Base-by-base conservation (phyloP, 495 filamentous ascomycete species). In the Corynascus novoguineensis region DNA sequence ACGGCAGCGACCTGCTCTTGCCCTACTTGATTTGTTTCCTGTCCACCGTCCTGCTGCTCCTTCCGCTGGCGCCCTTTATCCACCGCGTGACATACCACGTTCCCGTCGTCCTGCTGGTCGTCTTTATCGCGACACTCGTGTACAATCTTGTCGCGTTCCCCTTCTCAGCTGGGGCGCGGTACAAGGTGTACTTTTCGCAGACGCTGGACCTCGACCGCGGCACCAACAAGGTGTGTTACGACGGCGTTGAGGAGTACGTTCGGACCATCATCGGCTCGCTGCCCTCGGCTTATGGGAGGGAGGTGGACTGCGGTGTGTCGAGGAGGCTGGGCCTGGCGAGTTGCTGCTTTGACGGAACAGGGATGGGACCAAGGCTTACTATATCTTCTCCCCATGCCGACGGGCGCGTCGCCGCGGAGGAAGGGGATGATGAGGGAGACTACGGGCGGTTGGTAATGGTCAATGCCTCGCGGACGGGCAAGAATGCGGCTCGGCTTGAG, bases 61-160 rank as follows among this genome's bases (percentile, higher is more conserved):
- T 88, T 4, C 93, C 93, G 0, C 72, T 88, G 14, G 77, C 83
- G 0, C 93, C 93, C 0, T 96, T 92, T 63, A 80, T 95, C 21
- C 92, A 97, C 69, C 86, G 92, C 29, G 83, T 89, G 61, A 89
- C 85, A 11, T 86, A 87, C 62, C 89, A 95, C 57, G 74, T 97
- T 32, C 92, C 93, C 4, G 68, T 85, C 0, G 83, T 92, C 60
- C 66, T 96, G 21, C 76, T 95, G 45, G 68, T 86, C 9, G 73
- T 97, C 28, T 88, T 90, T 57, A 58, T 82, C 38, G 88, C 79
- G 27, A 96, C 91, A 12, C 68, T 92, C 29, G 82, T 92, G 63
- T 97, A 95, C 76, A 96, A 93, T 67, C 81, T 96, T 11, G 71
- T 77, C 22, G 92, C 88, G 6, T 96, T 96, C 70, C 93, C 93